Conservation (phyloP, 2,329 filamentous ascomycete genomes). For the Decorospora gaudefroyi region DNA sequence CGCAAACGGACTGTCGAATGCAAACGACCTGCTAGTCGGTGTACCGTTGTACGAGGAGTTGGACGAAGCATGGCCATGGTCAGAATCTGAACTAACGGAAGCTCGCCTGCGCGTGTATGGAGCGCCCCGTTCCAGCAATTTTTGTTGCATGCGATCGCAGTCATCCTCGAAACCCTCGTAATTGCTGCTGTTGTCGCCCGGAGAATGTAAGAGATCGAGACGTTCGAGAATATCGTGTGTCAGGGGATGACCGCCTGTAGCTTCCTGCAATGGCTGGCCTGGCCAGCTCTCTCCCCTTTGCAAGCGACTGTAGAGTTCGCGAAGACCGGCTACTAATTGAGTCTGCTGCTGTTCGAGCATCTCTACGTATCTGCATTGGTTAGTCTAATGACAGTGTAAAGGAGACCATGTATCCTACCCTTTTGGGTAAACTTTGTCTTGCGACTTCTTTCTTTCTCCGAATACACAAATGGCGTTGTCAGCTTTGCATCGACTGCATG, state of each 20-base stretch:
- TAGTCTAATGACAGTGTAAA: slow-evolving; percentile 6
- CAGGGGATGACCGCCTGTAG: slow-evolving; percentile 60
- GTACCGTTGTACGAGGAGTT: slow-evolving; percentile 47
- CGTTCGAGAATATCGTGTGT: slow-evolving; percentile 67
- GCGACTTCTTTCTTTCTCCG: slow-evolving; percentile 67
- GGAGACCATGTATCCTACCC: slow-evolving; percentile 51
- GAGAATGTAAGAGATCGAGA: slow-evolving; percentile 61
- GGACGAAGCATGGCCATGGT: slow-evolving; percentile 54
- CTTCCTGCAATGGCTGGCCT: slow-evolving; percentile 57
- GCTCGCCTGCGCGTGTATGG: slow-evolving; percentile 58
- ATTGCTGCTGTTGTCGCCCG: slow-evolving; percentile 52
- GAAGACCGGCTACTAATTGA: slow-evolving; percentile 64
- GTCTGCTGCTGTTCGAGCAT: slow-evolving; percentile 69
- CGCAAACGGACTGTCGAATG: slow-evolving; percentile 39
- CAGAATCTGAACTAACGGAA: slow-evolving; percentile 63
- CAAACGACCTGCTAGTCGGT: slow-evolving; percentile 42
- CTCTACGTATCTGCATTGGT: slow-evolving; percentile 60
- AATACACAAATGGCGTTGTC: slow-evolving; percentile 69
- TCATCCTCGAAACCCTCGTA: slow-evolving; percentile 63
- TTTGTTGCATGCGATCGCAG: slow-evolving; percentile 59
- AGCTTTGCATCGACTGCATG: slow-evolving; percentile 64
- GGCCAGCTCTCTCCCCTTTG: slow-evolving; percentile 60
- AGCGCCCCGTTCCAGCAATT: slow-evolving; percentile 58
- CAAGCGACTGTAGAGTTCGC: slow-evolving; percentile 62
- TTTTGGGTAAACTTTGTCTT: slow-evolving; percentile 71